Evolutionary conservation across 2,329 filamentous ascomycete species (phyloP), one percentile per base, ranked within the genome.

Genomic region (Moelleriella libera): DNA sequence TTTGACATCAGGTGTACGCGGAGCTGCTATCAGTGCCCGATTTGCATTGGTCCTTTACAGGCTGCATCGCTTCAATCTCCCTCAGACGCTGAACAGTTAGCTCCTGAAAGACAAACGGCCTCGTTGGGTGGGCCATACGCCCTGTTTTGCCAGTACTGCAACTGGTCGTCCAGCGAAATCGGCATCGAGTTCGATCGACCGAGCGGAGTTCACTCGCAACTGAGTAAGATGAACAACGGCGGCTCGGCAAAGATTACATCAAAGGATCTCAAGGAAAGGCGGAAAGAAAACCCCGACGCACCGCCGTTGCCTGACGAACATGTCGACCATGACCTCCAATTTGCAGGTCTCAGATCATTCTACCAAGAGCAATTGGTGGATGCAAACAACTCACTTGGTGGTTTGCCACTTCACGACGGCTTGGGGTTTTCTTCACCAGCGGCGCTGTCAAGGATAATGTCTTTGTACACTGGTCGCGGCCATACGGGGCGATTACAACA

Each of bases 1-100:
- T 30, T 30, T 41, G 8, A 32, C 34, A 14, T 32, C 51, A 90
- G 88, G 60, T 96, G 92, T 62, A 90, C 88, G 14, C 77, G 92
- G 54, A 96, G 89, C 61, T 98, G 92, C 66, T 97, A 92, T 69
- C 87, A 94, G 61, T 98, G 92, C 57, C 92, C 92, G 0, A 72
- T 89, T 53, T 98, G 92, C 63, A 81, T 86, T 30, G 81, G 88
- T 0, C 85, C 88, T 10, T 74, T 97, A 41, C 75, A 81, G 21
- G 81, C 92, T 46, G 85, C 80, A 47, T 80, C 81, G 21, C 67
- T 89, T 50, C 83, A 88, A 47, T 68, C 74, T 37, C 60, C 71
- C 2, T 60, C 70, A 30, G 71, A 74, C 63, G 54, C 64, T 21
- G 65, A 57, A 48, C 68, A 70, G 40, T 63, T 71, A 5, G 62